Conservation (phyloP, 2,329 filamentous ascomycete genomes). For the Botryotinia globosa region DNA sequence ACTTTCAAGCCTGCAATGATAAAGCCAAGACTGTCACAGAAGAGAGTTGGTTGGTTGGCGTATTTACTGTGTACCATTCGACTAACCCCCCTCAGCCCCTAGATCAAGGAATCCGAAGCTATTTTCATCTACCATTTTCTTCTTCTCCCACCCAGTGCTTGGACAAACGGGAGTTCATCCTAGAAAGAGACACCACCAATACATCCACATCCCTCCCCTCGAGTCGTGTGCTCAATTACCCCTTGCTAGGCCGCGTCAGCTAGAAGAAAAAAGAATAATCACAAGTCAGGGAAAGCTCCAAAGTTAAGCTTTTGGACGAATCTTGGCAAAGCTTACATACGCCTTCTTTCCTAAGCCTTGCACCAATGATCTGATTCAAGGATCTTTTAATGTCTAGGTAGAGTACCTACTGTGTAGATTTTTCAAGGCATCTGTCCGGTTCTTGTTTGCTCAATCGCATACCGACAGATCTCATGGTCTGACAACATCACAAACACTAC, state of each 20-base stretch:
- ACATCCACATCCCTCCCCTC: background rate
- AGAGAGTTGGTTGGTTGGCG: background rate
- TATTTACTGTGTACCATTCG: background rate
- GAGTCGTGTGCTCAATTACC: background rate
- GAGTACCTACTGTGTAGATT: background rate
- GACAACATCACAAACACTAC: background rate
- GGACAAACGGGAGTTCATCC: background rate
- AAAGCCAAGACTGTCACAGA: background rate
- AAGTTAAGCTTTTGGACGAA: constrained; percentile 5
- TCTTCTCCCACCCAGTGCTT: background rate
- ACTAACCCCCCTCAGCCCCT: background rate
- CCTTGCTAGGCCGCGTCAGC: constrained; percentile 15
- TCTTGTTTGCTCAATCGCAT: background rate
- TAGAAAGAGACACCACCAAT: background rate
- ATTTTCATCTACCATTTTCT: background rate
- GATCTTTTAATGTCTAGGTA: background rate
- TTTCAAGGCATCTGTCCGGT: background rate
- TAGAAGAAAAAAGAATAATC: background rate
- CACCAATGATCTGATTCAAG: background rate
- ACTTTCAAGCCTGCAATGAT: background rate
- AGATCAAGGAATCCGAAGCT: background rate
- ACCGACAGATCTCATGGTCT: constrained; percentile 1
- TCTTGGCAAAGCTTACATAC: constrained; percentile 6
- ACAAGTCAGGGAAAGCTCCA: background rate
- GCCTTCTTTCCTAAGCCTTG: background rate